These are phyloP conservation scores for Nevesoporus exiguus DNA, from an alignment of 768 basidiomycete genomes.

Conservation along the genomic window DNA sequence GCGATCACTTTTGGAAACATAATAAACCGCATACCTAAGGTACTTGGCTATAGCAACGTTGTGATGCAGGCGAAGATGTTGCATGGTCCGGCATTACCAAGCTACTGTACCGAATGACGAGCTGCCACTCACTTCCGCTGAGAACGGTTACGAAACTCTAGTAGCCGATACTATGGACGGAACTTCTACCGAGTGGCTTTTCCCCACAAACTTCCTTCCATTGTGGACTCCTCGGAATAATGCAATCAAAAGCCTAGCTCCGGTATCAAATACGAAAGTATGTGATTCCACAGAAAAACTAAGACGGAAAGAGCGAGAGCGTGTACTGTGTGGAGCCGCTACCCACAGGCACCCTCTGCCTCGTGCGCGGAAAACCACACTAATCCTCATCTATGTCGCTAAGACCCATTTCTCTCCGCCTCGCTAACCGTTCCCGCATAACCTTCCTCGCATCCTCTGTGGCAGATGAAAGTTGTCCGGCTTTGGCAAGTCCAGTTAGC, in stretches of 20 bases:
- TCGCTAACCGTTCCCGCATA: constrained; percentile 43
- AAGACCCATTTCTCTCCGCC: constrained; percentile 39
- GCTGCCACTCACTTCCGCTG: not conserved
- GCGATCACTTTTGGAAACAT: not conserved
- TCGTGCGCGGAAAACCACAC: constrained; percentile 1
- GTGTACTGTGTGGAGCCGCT: constrained; percentile 2
- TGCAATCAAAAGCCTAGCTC: constrained; percentile 3
- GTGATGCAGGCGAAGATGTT: too few relatives aligned
- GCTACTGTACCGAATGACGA: not conserved
- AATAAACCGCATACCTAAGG: not conserved
- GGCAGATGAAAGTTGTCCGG: constrained; percentile 55
- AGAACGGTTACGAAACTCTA: constrained; percentile 10
- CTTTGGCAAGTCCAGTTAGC: constrained; percentile 68
- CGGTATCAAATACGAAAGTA: not conserved
- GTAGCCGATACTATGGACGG: not conserved
- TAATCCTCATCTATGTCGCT: constrained; percentile 43
- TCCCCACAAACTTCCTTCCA: not conserved
- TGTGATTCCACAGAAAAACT: constrained; percentile 3
- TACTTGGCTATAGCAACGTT: not conserved
- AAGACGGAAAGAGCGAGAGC: not conserved
- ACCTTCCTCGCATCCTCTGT: constrained; percentile 42
- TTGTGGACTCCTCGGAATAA: not conserved
- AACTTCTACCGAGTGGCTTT: constrained; percentile 14
- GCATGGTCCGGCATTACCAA: too few relatives aligned
- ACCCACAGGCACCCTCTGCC: not conserved